These are phyloP conservation scores for Ophiostoma triangulosporum DNA, from an alignment of 2,329 filamentous ascomycete species.

Conservation along the genomic window DNA sequence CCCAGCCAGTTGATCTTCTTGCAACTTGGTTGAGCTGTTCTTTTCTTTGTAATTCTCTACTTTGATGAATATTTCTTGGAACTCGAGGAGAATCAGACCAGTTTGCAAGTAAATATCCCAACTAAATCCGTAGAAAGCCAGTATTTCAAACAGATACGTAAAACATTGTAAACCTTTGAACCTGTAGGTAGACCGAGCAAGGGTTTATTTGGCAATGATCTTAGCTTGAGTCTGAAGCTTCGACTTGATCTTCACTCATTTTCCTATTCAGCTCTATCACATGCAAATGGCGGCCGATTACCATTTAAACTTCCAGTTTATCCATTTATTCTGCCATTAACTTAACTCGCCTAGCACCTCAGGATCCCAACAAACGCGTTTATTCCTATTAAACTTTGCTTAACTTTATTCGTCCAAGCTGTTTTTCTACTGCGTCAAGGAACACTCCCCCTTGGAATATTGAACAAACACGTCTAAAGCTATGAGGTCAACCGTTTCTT, in stretches of 20 bases:
- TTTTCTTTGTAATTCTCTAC: too few species aligned
- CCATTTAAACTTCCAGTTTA: not conserved
- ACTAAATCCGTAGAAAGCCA: not conserved
- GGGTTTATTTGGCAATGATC: too few species aligned
- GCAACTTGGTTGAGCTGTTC: too few species aligned
- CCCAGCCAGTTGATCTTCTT: too few species aligned
- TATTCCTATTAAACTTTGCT: not conserved
- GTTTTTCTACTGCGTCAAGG: not conserved
- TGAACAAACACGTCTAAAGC: too few species aligned
- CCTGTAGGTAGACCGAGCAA: too few species aligned
- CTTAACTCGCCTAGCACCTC: not conserved
- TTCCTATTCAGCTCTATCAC: not conserved
- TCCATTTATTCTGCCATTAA: not conserved
- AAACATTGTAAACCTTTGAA: too few species aligned
- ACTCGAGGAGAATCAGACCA: too few species aligned
- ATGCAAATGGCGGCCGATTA: not conserved
- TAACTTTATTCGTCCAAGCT: not conserved
- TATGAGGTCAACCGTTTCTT: not conserved
- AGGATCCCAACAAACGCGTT: not conserved
- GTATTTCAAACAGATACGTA: too few species aligned
- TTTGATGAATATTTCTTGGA: too few species aligned
- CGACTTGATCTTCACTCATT: not conserved
- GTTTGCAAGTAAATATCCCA: not conserved
- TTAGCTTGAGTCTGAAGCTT: too few species aligned
- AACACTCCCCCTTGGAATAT: not conserved